These are phyloP conservation scores for Didymella glomerata DNA, from an alignment of 2,329 filamentous ascomycete genomes.

Conservation along the genomic window DNA sequence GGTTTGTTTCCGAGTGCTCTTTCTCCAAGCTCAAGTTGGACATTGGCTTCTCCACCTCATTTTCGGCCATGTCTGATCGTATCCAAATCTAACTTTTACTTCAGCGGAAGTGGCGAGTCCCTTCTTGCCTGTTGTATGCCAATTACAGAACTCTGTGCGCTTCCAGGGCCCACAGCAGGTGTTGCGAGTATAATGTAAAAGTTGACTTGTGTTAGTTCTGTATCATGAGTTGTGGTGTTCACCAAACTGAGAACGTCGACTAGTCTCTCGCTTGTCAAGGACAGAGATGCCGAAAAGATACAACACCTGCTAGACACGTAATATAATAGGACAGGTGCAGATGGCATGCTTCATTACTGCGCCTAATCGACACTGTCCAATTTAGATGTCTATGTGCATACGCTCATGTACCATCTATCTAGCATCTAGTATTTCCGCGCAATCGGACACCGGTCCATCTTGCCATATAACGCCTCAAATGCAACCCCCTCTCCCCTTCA, in stretches of 20 bases:
- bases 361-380: background rate
- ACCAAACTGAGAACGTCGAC: constrained; percentile 3
- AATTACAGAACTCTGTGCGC: background rate
- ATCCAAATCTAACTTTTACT: constrained; percentile 18
- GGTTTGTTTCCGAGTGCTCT: background rate
- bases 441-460: background rate
- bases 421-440: background rate
- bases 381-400: background rate
- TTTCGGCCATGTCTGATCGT: constrained; percentile 7
- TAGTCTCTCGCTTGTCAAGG: constrained; percentile 20
- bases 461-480: constrained; percentile 12
- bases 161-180: background rate
- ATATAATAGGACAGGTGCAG: background rate
- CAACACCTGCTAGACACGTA: background rate
- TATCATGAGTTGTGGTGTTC: constrained; percentile 1
- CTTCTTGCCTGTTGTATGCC: background rate
- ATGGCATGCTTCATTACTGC: background rate
- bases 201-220: background rate
- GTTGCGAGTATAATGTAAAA: background rate
- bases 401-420: constrained; percentile 6
- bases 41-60: constrained; percentile 1
- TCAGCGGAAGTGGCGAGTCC: constrained; percentile 2
- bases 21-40: background rate
- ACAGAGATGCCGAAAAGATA: background rate
- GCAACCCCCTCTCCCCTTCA: background rate